phyloP scores from a whole-genome alignment of 257 asterid species.

The Cynanchum wilfordii region DNA sequence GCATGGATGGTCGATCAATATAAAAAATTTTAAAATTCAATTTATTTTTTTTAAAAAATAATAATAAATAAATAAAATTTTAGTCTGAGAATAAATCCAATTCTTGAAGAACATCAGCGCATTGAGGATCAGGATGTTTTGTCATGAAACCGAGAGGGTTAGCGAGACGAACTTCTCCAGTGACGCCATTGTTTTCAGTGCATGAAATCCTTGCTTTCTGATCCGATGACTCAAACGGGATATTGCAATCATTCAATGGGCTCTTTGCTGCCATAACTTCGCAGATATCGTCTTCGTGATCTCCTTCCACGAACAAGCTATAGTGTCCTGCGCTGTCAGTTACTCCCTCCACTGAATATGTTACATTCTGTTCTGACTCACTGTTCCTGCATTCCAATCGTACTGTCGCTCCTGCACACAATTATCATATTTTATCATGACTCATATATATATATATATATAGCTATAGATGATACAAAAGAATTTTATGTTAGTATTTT shows the following conservation, averaged over 20 bases:
- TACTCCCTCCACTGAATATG: constrained; percentile 13
- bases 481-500: too few relatives aligned
- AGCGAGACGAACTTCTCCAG: constrained; percentile 20
- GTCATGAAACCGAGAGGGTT: constrained; percentile 40
- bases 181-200: constrained; percentile 32
- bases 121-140: neutral
- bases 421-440: too few relatives aligned
- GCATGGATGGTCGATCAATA: too few relatives aligned
- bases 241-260: constrained; percentile 27
- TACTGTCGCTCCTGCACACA: constrained; percentile 35
- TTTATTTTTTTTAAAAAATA: too few relatives aligned
- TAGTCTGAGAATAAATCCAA: constrained; percentile 12
- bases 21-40: too few relatives aligned
- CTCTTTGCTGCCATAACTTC: constrained; percentile 27
- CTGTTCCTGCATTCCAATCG: constrained; percentile 29
- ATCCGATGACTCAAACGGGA: neutral
- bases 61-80: neutral
- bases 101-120: constrained; percentile 19
- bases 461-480: too few relatives aligned
- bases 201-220: constrained; percentile 20
- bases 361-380: neutral
- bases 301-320: constrained; percentile 24
- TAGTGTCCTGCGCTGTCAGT: constrained; percentile 27
- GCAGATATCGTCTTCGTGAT: constrained; percentile 42
- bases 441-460: too few relatives aligned